Percentiles rank a stretch among this genome's conserved stretches.
Conservation (phyloP, 805 yeast genomes). For the Pachysolen tannophilus region DNA sequence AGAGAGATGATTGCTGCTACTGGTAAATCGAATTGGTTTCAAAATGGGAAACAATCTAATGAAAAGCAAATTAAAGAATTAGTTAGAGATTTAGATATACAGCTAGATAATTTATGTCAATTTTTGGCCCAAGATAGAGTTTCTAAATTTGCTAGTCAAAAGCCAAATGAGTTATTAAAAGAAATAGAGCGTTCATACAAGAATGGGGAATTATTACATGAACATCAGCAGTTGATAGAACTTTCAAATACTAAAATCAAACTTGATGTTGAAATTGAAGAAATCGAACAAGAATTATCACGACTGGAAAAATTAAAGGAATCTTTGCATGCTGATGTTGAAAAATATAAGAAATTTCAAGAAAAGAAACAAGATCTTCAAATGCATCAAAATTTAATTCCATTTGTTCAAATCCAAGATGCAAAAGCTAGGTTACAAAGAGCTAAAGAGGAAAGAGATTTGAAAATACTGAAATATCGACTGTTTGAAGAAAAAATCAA, state of each 20-base stretch:
- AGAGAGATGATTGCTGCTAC: conserved; percentile 35
- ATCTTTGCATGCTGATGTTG: conserved; percentile 36
- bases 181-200: conserved; percentile 83
- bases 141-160: conserved; percentile 78
- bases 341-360: conserved; percentile 34
- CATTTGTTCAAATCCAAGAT: conserved; percentile 24
- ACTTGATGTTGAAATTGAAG: conserved; percentile 20
- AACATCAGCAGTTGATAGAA: conserved; percentile 48
- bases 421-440: conserved; percentile 27
- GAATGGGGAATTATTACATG: conserved; percentile 42
- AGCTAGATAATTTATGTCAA: conserved; percentile 86
- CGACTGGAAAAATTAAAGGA: conserved; percentile 28
- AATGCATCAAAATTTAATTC: conserved; percentile 28
- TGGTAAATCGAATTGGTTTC: conserved; percentile 42
- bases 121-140: conserved; percentile 94
- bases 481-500: conserved; percentile 16
- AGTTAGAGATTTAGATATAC: conserved; percentile 55
- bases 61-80: conserved; percentile 39
- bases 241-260: conserved; percentile 35
- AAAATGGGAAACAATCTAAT: conserved; percentile 31
- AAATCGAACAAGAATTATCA: conserved; percentile 22
- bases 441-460: conserved; percentile 18
- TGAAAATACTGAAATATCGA: conserved; percentile 14
- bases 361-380: conserved; percentile 31
- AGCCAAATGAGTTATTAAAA: conserved; percentile 62